Evolutionary conservation across 2,329 filamentous ascomycete genomes (phyloP).

Genomic region (Xylariaceae sp.): DNA sequence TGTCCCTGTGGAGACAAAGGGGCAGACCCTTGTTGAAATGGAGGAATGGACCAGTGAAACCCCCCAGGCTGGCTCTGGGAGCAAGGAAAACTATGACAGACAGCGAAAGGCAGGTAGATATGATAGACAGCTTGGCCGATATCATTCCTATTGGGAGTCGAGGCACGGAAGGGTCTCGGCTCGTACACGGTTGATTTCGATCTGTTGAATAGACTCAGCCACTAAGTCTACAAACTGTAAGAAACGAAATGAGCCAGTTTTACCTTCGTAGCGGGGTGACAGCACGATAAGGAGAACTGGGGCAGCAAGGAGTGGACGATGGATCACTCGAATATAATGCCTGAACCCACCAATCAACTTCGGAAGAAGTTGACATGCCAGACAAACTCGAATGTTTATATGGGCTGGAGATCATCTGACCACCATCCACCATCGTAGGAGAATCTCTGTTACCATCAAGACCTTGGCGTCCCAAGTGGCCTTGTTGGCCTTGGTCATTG

Average conservation of each 20-base stretch:
- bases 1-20: not conserved
- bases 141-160: slow-evolving; percentile 1
- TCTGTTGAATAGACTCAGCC: slow-evolving; percentile 11
- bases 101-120: slow-evolving; percentile 26
- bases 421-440: slow-evolving; percentile 25
- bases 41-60: not conserved
- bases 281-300: slow-evolving; percentile 6
- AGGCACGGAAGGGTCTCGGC: slow-evolving; percentile 2
- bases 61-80: not conserved
- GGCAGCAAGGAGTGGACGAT: not conserved
- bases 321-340: slow-evolving; percentile 17
- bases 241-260: too few relatives aligned
- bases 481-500: slow-evolving; percentile 15
- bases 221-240: too few relatives aligned
- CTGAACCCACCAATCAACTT: slow-evolving; percentile 27
- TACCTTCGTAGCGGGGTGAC: slow-evolving; percentile 14
- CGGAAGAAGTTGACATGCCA: not conserved
- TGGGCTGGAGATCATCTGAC: slow-evolving; percentile 12
- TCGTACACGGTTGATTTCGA: slow-evolving; percentile 22
- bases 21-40: not conserved
- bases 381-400: not conserved
- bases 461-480: slow-evolving; percentile 27
- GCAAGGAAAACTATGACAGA: slow-evolving; percentile 19
- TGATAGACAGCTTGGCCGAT: slow-evolving; percentile 19
- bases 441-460: slow-evolving; percentile 39